A percentile compares a stretch with the other conserved stretches of the same genome.
Evolutionary conservation across 176 grass and related monocot genomes (phyloP).

Genomic region (Triticum dicoccoides): DNA sequence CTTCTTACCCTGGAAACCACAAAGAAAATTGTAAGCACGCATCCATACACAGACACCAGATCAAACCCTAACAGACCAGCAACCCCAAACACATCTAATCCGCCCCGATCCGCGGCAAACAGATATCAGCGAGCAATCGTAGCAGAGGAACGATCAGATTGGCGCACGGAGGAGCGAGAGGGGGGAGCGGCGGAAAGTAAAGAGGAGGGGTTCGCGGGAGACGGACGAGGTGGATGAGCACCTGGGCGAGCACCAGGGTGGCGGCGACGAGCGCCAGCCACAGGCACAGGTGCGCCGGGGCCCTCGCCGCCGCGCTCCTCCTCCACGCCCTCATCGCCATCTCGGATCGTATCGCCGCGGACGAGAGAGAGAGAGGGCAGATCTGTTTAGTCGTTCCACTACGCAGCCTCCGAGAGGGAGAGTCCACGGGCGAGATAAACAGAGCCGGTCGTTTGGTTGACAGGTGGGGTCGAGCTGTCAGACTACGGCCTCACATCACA

Average conservation of each 20-base stretch:
- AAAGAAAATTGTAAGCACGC: neutral
- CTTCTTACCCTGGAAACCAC: slow-evolving; percentile 56
- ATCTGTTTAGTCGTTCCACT: slow-evolving; percentile 19
- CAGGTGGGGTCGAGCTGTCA: slow-evolving; percentile 10
- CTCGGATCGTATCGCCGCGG: slow-evolving; percentile 22
- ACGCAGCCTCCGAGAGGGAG: neutral
- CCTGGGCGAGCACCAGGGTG: slow-evolving; percentile 78
- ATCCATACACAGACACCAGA: neutral
- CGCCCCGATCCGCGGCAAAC: slow-evolving; percentile 1
- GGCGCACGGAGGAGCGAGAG: neutral
- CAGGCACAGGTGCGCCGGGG: slow-evolving; percentile 30
- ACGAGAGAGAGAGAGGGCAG: neutral
- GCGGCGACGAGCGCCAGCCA: slow-evolving; percentile 63
- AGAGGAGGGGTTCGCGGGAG: neutral
- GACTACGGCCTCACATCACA: neutral
- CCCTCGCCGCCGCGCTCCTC: slow-evolving; percentile 14
- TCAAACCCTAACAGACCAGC: neutral
- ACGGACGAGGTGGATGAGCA: slow-evolving; percentile 64
- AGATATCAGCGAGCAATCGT: neutral
- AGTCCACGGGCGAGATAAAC: neutral
- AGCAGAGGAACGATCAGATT: neutral
- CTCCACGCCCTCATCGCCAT: slow-evolving; percentile 48
- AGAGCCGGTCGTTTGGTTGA: neutral
- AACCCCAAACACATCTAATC: neutral
- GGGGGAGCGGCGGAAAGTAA: neutral